phyloP scores from a whole-genome alignment of 2,329 filamentous ascomycete species.

The Periglandula ipomoeae region DNA sequence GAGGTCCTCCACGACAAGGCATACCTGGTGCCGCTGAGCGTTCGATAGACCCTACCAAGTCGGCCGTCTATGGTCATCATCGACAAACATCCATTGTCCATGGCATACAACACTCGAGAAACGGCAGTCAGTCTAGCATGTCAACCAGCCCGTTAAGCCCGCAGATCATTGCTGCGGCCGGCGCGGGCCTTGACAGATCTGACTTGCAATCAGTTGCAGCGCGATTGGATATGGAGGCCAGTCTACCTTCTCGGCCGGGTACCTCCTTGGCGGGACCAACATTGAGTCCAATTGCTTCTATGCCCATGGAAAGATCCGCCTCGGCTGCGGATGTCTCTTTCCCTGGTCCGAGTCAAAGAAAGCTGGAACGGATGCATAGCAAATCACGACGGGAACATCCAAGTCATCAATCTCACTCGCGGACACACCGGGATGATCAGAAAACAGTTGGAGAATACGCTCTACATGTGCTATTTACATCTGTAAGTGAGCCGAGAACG shows the following conservation, averaged over 20 bases:
- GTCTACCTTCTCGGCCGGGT: conserved; percentile 31
- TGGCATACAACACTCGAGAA: conserved; percentile 86
- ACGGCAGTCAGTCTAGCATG: conserved; percentile 76
- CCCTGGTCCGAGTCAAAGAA: conserved; percentile 38
- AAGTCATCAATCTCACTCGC: conserved; percentile 68
- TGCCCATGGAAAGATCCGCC: conserved; percentile 34
- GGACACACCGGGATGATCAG: conserved; percentile 62
- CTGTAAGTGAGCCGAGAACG: conserved; percentile 41
- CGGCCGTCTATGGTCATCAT: conserved; percentile 68
- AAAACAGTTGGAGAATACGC: conserved; percentile 98
- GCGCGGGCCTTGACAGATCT: conserved; percentile 43
- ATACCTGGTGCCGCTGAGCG: conserved; percentile 36
- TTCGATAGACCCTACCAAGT: conserved; percentile 47
- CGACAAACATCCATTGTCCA: conserved; percentile 96
- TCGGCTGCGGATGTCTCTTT: conserved; percentile 36
- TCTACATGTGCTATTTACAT: conserved; percentile 90
- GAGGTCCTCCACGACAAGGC: conserved; percentile 30
- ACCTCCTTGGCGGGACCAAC: conserved; percentile 37
- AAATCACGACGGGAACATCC: conserved; percentile 63
- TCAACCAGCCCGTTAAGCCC: conserved; percentile 80
- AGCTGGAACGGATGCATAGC: conserved; percentile 53
- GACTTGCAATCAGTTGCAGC: conserved; percentile 38
- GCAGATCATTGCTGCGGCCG: conserved; percentile 68
- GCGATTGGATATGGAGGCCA: conserved; percentile 35
- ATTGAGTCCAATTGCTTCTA: conserved; percentile 12